A percentile compares a stretch with the other conserved stretches of the same genome.
phyloP scores from a whole-genome alignment of 2,329 filamentous ascomycete genomes.

The Akanthomyces muscarius region DNA sequence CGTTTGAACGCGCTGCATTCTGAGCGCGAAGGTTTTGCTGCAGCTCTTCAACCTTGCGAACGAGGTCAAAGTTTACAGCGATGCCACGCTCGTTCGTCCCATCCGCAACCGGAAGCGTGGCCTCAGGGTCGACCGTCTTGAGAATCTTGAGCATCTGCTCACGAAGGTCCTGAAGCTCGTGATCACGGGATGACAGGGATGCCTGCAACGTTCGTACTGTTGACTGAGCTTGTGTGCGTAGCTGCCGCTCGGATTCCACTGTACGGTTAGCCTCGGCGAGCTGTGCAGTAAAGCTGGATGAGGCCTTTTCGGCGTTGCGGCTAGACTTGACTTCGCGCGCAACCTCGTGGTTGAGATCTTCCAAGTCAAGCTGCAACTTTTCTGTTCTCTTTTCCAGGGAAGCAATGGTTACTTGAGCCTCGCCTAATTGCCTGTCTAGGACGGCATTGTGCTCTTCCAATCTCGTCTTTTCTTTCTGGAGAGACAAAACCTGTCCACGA shows the following conservation, averaged over 20 bases:
- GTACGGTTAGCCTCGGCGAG: slow-evolving; percentile 85
- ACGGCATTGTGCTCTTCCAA: slow-evolving; percentile 78
- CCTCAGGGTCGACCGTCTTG: slow-evolving; percentile 79
- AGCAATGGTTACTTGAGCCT: slow-evolving; percentile 76
- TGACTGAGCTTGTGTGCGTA: slow-evolving; percentile 78
- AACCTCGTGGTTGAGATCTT: slow-evolving; percentile 90
- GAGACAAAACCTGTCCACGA: slow-evolving; percentile 66
- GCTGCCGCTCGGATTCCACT: slow-evolving; percentile 83
- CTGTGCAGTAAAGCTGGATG: slow-evolving; percentile 75
- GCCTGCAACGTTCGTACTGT: slow-evolving; percentile 78
- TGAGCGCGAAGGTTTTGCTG: slow-evolving; percentile 84
- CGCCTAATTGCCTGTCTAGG: slow-evolving; percentile 78
- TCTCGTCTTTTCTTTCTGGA: slow-evolving; percentile 79
- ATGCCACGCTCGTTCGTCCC: slow-evolving; percentile 58
- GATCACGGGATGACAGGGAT: slow-evolving; percentile 73
- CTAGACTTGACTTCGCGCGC: slow-evolving; percentile 85
- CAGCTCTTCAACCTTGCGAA: slow-evolving; percentile 80
- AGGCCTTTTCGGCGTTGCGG: slow-evolving; percentile 83
- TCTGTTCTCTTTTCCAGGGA: slow-evolving; percentile 92
- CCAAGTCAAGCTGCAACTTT: slow-evolving; percentile 80
- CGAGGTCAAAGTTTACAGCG: slow-evolving; percentile 77
- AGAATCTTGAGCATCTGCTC: slow-evolving; percentile 77
- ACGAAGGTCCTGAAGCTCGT: slow-evolving; percentile 76
- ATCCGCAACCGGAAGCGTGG: slow-evolving; percentile 60
- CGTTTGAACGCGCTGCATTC: slow-evolving; percentile 72